phyloP scores from a whole-genome alignment of 805 yeast species.

The Ogataea neopini region DNA sequence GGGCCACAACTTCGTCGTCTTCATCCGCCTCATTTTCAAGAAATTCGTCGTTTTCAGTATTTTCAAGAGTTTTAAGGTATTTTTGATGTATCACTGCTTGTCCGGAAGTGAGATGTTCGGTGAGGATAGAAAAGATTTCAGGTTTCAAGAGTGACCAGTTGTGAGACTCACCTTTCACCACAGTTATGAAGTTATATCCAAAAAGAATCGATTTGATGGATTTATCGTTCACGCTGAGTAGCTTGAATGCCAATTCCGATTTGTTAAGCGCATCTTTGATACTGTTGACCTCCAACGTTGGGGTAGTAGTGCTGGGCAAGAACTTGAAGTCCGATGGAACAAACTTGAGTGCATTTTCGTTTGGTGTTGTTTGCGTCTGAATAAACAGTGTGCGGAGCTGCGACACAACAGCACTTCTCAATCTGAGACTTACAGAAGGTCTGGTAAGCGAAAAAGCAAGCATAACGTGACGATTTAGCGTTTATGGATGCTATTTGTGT shows the following conservation, averaged over 20 bases:
- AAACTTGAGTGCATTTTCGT: conserved; percentile 82
- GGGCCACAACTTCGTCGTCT: conserved; percentile 77
- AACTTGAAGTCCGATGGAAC: conserved; percentile 66
- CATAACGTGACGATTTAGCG: not conserved
- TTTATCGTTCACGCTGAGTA: conserved; percentile 66
- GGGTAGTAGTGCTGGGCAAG: conserved; percentile 54
- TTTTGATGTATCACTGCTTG: conserved; percentile 52
- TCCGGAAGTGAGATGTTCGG: conserved; percentile 57
- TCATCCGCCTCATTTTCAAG: conserved; percentile 56
- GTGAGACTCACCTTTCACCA: conserved; percentile 52
- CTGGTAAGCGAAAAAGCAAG: not conserved
- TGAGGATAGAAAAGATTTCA: conserved; percentile 59
- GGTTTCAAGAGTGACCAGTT: conserved; percentile 66
- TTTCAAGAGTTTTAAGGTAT: conserved; percentile 33
- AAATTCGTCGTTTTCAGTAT: conserved; percentile 36
- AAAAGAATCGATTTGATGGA: conserved; percentile 72
- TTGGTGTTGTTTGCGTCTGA: conserved; percentile 84
- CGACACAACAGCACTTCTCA: conserved; percentile 26
- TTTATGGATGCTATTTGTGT: conserved; percentile 13
- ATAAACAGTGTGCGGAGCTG: conserved; percentile 50
- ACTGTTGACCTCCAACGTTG: conserved; percentile 67
- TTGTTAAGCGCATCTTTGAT: conserved; percentile 70
- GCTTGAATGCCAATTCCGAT: conserved; percentile 75
- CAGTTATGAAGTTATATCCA: conserved; percentile 81
- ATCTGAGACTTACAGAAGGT: conserved; percentile 27